phyloP scores from a whole-genome alignment of 768 basidiomycete species.

The Lactifluus echinatus region DNA sequence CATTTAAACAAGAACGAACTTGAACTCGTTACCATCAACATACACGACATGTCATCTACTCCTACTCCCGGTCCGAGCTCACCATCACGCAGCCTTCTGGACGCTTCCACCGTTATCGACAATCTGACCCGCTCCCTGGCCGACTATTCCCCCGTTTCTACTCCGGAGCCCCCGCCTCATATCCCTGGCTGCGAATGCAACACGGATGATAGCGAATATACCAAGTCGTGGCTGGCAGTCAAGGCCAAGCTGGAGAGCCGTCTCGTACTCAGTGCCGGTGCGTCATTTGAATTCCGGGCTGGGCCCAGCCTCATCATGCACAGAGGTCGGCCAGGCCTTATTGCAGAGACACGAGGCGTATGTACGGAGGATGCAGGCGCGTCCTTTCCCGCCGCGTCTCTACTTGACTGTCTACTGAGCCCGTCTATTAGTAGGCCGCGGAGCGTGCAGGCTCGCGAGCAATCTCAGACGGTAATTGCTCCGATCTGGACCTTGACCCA shows the following conservation, averaged over 20 bases:
- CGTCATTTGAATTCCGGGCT: slow-evolving; percentile 24
- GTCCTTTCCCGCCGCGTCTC: slow-evolving; percentile 19
- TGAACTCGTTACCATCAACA: too few species aligned
- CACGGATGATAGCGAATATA: slow-evolving; percentile 54
- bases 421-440: slow-evolving; percentile 5
- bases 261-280: slow-evolving; percentile 80
- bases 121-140: slow-evolving; percentile 67
- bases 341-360: slow-evolving; percentile 82
- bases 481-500: slow-evolving; percentile 10
- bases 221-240: slow-evolving; percentile 50
- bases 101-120: slow-evolving; percentile 50
- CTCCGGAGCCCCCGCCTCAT: slow-evolving; percentile 52
- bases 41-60: background rate
- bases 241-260: slow-evolving; percentile 69
- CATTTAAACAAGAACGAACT: too few species aligned
- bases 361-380: slow-evolving; percentile 61
- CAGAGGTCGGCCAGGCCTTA: slow-evolving; percentile 87
- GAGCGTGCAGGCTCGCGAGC: slow-evolving; percentile 18
- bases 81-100: slow-evolving; percentile 26
- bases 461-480: slow-evolving; percentile 3
- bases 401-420: background rate
- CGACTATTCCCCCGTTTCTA: slow-evolving; percentile 62
- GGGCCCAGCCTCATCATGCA: background rate
- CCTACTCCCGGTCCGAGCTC: slow-evolving; percentile 23
- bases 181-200: slow-evolving; percentile 57